Evolutionary conservation across 768 basidiomycete genomes (phyloP).

Genomic region (Pholiota conissans): DNA sequence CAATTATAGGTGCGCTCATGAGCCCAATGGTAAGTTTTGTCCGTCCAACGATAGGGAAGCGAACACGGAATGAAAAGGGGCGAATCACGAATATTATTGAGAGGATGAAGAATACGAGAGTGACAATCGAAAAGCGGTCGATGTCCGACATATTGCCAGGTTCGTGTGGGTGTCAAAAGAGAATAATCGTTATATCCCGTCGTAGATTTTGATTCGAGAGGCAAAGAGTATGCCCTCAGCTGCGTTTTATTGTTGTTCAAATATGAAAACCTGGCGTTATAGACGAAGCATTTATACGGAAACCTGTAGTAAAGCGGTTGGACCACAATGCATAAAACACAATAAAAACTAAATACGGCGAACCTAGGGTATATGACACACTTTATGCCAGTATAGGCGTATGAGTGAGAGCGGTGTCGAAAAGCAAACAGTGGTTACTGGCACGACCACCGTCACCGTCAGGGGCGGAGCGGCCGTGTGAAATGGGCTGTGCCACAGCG

Average conservation of each 20-base stretch:
- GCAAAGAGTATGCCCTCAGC: background rate
- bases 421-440: background rate
- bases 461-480: background rate
- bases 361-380: background rate
- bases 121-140: constrained; percentile 47
- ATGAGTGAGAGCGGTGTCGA: background rate
- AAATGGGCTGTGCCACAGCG: background rate
- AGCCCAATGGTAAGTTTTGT: constrained; percentile 44
- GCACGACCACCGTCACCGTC: background rate
- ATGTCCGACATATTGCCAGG: constrained; percentile 36
- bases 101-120: constrained; percentile 52
- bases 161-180: background rate
- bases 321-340: background rate
- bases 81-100: constrained; percentile 56
- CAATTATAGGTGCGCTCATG: constrained; percentile 53
- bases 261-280: background rate
- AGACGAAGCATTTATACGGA: background rate
- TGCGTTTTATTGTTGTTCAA: background rate
- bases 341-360: background rate
- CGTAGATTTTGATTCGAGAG: background rate
- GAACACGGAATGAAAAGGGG: constrained; percentile 44
- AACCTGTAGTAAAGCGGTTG: too few relatives aligned
- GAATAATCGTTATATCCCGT: background rate
- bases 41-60: constrained; percentile 28
- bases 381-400: background rate